Percentiles rank a stretch among this genome's conserved stretches.
These are phyloP conservation scores for Craterostigma plantagineum DNA, from an alignment of 257 asterid genomes.

Conservation along the genomic window DNA sequence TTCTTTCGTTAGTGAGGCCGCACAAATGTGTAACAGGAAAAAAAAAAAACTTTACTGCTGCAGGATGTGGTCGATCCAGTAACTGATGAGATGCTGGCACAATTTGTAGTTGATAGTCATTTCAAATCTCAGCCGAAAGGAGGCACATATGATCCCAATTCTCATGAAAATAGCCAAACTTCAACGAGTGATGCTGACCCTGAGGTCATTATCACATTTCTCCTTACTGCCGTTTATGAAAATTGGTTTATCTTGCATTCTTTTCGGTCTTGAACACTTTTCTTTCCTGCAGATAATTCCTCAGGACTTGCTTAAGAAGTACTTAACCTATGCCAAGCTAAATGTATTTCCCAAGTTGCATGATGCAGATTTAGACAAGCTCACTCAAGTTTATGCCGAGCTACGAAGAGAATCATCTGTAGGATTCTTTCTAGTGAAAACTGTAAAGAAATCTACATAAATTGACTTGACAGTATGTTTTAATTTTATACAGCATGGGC, in stretches of 20 bases:
- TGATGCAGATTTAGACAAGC: conserved; percentile 84
- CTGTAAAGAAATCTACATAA: not conserved
- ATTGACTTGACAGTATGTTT: not conserved
- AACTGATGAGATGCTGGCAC: conserved; percentile 88
- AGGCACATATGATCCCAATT: conserved; percentile 39
- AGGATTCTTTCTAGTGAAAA: conserved; percentile 10
- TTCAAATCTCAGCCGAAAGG: conserved; percentile 84
- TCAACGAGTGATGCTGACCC: conserved; percentile 31
- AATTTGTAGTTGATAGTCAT: conserved; percentile 92
- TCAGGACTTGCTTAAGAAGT: conserved; percentile 86
- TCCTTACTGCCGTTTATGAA: not conserved
- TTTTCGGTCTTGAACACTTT: not conserved
- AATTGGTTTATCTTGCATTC: too few relatives aligned
- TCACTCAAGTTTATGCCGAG: conserved; percentile 90
- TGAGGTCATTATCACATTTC: conserved; percentile 31
- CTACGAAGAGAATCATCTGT: conserved; percentile 91
- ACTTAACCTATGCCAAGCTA: conserved; percentile 77
- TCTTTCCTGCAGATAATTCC: conserved; percentile 48
- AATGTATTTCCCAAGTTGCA: conserved; percentile 80
- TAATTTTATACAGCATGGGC: conserved; percentile 44
- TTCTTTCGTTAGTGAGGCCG: not conserved
- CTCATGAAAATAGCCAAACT: conserved; percentile 43
- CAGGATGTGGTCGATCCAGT: conserved; percentile 97
- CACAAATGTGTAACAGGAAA: not conserved
- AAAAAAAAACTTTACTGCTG: not conserved